Evolutionary conservation across 2,329 filamentous ascomycete species (phyloP).

Genomic region (Hysterium pulicare): DNA sequence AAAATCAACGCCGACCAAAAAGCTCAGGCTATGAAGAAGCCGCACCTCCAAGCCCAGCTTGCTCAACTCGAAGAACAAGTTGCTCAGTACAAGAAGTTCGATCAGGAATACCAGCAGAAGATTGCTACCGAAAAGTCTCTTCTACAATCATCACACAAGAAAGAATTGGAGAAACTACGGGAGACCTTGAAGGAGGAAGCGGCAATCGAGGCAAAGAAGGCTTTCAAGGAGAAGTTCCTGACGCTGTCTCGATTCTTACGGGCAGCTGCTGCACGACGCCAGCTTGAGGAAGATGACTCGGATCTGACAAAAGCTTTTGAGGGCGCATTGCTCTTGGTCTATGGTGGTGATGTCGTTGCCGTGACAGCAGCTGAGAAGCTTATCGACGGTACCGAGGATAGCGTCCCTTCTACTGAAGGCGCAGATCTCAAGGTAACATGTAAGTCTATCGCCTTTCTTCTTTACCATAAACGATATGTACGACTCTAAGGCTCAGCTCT

Average conservation of each 20-base stretch:
- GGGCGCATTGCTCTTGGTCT: constrained; percentile 73
- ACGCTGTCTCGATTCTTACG: constrained; percentile 76
- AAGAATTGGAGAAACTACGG: constrained; percentile 54
- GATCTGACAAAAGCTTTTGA: constrained; percentile 81
- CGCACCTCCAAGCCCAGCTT: constrained; percentile 65
- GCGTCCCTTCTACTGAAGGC: constrained; percentile 62
- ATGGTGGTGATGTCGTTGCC: constrained; percentile 71
- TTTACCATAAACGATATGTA: no score
- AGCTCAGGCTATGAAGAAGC: constrained; percentile 73
- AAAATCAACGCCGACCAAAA: constrained; percentile 81
- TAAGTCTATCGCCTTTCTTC: constrained; percentile 48
- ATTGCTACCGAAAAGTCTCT: constrained; percentile 56
- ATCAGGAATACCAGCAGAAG: constrained; percentile 66
- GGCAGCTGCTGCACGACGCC: constrained; percentile 70
- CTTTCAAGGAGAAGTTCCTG: constrained; percentile 61
- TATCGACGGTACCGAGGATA: constrained; percentile 67
- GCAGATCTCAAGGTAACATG: constrained; percentile 67
- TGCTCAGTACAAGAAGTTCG: constrained; percentile 69
- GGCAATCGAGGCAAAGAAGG: constrained; percentile 44
- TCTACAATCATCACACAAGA: constrained; percentile 54
- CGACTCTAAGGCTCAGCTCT: no score
- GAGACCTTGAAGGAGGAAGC: constrained; percentile 56
- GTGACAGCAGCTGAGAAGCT: constrained; percentile 74
- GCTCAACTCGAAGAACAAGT: constrained; percentile 71
- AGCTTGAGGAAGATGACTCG: constrained; percentile 65